Evolutionary conservation across 2,329 filamentous ascomycete genomes (phyloP).

Genomic region (Scedosporium apiospermum): DNA sequence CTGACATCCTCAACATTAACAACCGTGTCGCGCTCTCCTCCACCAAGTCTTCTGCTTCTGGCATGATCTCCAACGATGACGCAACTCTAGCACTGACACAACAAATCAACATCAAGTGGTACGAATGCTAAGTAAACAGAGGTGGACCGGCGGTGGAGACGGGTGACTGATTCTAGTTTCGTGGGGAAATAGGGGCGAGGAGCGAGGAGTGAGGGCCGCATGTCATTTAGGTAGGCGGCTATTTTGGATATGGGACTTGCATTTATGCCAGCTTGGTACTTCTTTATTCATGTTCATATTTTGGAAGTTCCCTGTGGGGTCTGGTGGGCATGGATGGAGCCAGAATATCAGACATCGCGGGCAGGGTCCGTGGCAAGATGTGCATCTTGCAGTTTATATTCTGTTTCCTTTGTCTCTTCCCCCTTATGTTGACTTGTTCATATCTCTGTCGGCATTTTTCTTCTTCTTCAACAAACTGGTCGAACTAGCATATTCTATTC

Average conservation of each 20-base stretch:
- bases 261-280: background rate
- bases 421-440: background rate
- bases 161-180: too few relatives aligned
- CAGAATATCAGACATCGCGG: background rate
- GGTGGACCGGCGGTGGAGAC: too few relatives aligned
- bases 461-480: too few relatives aligned
- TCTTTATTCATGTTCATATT: conserved; percentile 2
- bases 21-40: conserved; percentile 33
- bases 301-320: background rate
- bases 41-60: conserved; percentile 24
- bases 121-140: conserved; percentile 8
- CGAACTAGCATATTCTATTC: background rate
- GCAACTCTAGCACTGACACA: conserved; percentile 34
- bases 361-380: background rate
- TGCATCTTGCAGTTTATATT: background rate
- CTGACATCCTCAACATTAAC: conserved; percentile 31
- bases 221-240: background rate
- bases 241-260: background rate
- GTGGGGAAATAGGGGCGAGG: background rate
- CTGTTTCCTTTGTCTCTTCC: too few relatives aligned
- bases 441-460: background rate
- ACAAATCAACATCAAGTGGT: conserved; percentile 32
- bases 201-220: background rate
- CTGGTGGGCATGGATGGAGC: background rate
- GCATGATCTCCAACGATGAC: conserved; percentile 34